A percentile compares a stretch with the other conserved stretches of the same genome.
Evolutionary conservation across 2,329 filamentous ascomycete species (phyloP).

Genomic region (Tolypocladium sp.): DNA sequence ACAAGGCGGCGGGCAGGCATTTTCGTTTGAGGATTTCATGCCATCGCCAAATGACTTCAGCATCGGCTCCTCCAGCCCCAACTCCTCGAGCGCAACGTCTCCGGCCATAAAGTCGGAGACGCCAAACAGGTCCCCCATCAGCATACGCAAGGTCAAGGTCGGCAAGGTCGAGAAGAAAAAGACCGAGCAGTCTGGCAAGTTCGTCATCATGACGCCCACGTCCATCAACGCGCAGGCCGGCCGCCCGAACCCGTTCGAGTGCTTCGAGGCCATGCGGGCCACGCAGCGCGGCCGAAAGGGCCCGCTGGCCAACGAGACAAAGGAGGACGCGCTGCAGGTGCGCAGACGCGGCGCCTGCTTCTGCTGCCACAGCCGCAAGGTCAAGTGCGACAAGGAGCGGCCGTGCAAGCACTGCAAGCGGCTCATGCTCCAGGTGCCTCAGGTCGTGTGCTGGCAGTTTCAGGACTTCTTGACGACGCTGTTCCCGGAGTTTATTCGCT

Average conservation of each 20-base stretch:
- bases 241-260: conserved; percentile 43
- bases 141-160: conserved; percentile 32
- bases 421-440: conserved; percentile 38
- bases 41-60: conserved; percentile 18
- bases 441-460: conserved; percentile 51
- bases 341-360: conserved; percentile 47
- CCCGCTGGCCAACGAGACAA: conserved; percentile 42
- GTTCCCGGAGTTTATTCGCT: conserved; percentile 42
- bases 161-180: conserved; percentile 38
- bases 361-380: conserved; percentile 50
- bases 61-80: conserved; percentile 6
- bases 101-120: conserved; percentile 16
- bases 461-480: conserved; percentile 42
- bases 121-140: conserved; percentile 18
- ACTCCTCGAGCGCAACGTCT: conserved; percentile 20
- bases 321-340: conserved; percentile 45
- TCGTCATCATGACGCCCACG: conserved; percentile 46
- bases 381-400: conserved; percentile 46
- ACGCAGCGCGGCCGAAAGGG: conserved; percentile 48
- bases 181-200: conserved; percentile 31
- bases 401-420: conserved; percentile 49
- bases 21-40: conserved; percentile 29
- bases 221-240: conserved; percentile 42
- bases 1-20: conserved; percentile 19
- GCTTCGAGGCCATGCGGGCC: conserved; percentile 42